Evolutionary conservation across 1,139 yeast species (phyloP), one percentile per base, ranked within the genome.

Genomic region (Nakaseomyces bracarensis): DNA sequence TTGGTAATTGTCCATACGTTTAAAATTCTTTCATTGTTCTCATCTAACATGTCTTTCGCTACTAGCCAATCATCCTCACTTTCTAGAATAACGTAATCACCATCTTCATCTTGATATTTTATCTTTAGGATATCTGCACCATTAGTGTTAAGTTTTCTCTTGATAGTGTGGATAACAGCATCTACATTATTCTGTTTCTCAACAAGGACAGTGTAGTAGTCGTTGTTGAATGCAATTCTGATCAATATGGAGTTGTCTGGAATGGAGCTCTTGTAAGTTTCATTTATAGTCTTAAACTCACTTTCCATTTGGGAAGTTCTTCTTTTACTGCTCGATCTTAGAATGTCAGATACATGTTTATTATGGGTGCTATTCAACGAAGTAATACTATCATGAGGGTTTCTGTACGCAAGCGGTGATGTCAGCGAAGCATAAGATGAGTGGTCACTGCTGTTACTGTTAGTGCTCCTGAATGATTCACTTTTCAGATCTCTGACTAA

Each of bases 51-150:
- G 36, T 67, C 71, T 41, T 62, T 67, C 2, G 67, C 72, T 36
- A 68, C 65, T 4, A 46, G 49, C 72, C 72, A 68, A 60, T 91
- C 89, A 44, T 89, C 97, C 49, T 82, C 84, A 34, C 89, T 77
- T 54, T 80, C 86, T 66, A 91, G 77, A 41, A 84, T 79, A 39
- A 91, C 95, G 61, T 78, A 82, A 61, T 91, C 98, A 15, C 94
- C 96, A 60, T 91, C 98, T 63, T 91, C 98, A 64, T 91, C 98
- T 60, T 79, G 80, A 58, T 87, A 91, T 61, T 82, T 82, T 48
- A 91, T 70, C 55, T 80, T 71, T 38, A 63, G 59, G 9, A 58
- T 47, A 10, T 63, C 64, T 10, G 18, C 10, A 16, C 67, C 69
- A 15, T 69, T 46, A 57, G 67, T 64, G 61, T 69, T 60, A 30